phyloP scores from a whole-genome alignment of 805 yeast genomes.

The Allodekkera sacchari region DNA sequence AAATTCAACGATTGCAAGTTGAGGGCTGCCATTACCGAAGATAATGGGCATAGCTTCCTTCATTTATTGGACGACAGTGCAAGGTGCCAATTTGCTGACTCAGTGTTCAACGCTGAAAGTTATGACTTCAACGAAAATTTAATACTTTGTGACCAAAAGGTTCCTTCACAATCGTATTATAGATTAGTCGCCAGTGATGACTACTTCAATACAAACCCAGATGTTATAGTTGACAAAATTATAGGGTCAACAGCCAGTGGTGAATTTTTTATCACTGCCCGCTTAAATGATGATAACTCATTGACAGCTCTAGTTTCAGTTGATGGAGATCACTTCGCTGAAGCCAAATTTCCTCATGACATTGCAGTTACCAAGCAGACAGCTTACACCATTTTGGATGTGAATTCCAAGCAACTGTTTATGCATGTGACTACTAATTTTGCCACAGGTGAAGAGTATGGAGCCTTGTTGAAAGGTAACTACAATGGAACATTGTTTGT shows the following conservation, averaged over 20 bases:
- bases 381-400: conserved; percentile 74
- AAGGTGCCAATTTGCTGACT: conserved; percentile 62
- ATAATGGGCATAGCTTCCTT: conserved; percentile 60
- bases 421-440: conserved; percentile 70
- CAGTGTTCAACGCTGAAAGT: conserved; percentile 31
- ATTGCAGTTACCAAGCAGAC: conserved; percentile 51
- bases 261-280: conserved; percentile 67
- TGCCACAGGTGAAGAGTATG: conserved; percentile 49
- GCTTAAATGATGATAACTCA: conserved; percentile 38
- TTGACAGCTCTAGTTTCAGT: conserved; percentile 66
- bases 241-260: conserved; percentile 71
- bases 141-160: conserved; percentile 54
- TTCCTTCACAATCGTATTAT: conserved; percentile 18
- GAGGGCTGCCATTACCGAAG: conserved; percentile 52
- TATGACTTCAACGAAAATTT: conserved; percentile 34
- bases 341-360: conserved; percentile 67
- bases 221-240: conserved; percentile 42
- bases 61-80: conserved; percentile 44
- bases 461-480: conserved; percentile 79
- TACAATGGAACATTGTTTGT: conserved; percentile 87
- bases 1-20: conserved; percentile 40
- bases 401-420: conserved; percentile 64
- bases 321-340: conserved; percentile 72
- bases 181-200: conserved; percentile 41
- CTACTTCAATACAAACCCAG: conserved; percentile 34